Percentiles rank a stretch among this genome's conserved stretches.
Evolutionary conservation across 345 rosid species (phyloP).

Genomic region (Populus alba): DNA sequence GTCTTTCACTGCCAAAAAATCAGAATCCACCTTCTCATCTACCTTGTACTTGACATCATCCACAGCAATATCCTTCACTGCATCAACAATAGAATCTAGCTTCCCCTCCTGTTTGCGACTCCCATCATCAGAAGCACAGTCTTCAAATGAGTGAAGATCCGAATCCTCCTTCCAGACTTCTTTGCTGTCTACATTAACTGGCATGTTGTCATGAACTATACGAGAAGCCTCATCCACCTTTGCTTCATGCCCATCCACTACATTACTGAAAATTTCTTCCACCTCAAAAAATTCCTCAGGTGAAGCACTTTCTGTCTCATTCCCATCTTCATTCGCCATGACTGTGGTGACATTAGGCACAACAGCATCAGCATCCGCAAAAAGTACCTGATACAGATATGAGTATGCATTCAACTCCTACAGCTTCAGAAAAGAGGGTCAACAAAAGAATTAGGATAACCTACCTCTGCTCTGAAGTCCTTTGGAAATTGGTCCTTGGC

Average conservation of each 20-base stretch:
- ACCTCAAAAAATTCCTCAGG: conserved; percentile 98
- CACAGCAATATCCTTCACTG: conserved; percentile 85
- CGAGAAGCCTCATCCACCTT: conserved; percentile 43
- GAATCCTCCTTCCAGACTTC: conserved; percentile 60
- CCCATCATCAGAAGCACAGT: conserved; percentile 71
- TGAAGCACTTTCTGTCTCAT: conserved; percentile 61
- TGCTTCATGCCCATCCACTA: conserved; percentile 57
- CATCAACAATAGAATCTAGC: conserved; percentile 47
- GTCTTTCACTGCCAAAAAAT: conserved; percentile 67
- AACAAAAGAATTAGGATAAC: conserved; percentile 32
- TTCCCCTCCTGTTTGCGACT: conserved; percentile 46
- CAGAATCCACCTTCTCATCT: conserved; percentile 48
- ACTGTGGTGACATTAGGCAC: conserved; percentile 55
- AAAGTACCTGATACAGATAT: conserved; percentile 82
- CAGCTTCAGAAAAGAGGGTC: conserved; percentile 32
- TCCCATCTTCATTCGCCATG: conserved; percentile 52
- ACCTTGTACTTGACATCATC: conserved; percentile 83
- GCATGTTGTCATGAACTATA: conserved; percentile 29
- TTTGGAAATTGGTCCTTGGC: conserved; percentile 67
- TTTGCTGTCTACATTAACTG: conserved; percentile 44
- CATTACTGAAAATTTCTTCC: conserved; percentile 86
- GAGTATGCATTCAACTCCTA: conserved; percentile 68
- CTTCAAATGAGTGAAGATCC: conserved; percentile 65
- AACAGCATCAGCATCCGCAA: conserved; percentile 68
- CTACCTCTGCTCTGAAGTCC: conserved; percentile 94